Conservation (phyloP, 768 basidiomycete species). For the Tylopilus intermedius region DNA sequence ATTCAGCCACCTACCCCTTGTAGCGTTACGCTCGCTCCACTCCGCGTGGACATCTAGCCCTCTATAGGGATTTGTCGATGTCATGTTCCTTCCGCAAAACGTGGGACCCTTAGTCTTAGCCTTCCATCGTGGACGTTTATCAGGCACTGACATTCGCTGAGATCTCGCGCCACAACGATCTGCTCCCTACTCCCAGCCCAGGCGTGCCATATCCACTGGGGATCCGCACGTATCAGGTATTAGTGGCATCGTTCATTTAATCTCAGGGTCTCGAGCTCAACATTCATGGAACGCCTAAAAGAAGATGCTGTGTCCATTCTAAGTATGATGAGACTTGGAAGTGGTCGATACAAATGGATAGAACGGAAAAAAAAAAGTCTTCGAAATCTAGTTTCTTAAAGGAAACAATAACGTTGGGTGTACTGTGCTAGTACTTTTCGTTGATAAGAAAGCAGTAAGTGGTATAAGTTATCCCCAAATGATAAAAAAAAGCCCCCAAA, state of each 20-base stretch:
- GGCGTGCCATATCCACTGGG: background rate
- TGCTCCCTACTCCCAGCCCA: background rate
- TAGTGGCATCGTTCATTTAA: constrained; percentile 10
- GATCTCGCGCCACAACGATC: constrained; percentile 21
- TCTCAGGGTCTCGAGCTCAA: constrained; percentile 8
- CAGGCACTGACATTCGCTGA: constrained; percentile 22
- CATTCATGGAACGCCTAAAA: background rate
- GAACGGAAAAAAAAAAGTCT: background rate
- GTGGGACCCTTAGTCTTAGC: background rate
- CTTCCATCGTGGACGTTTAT: background rate
- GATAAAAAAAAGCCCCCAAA: constrained; percentile 12
- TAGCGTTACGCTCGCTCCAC: constrained; percentile 10
- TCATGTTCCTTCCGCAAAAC: constrained; percentile 12
- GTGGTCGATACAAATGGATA: constrained; percentile 15
- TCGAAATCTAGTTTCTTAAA: background rate
- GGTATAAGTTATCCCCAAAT: constrained; percentile 28
- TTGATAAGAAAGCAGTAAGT: constrained; percentile 8
- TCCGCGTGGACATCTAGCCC: constrained; percentile 13
- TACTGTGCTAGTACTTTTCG: constrained; percentile 23
- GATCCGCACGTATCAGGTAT: constrained; percentile 7
- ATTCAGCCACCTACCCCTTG: background rate
- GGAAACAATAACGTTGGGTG: constrained; percentile 6
- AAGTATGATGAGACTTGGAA: constrained; percentile 4
- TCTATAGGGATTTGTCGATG: constrained; percentile 1
- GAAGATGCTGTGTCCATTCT: constrained; percentile 5